Evolutionary conservation across 345 rosid species (phyloP).

Genomic region (Citrus sinensis): DNA sequence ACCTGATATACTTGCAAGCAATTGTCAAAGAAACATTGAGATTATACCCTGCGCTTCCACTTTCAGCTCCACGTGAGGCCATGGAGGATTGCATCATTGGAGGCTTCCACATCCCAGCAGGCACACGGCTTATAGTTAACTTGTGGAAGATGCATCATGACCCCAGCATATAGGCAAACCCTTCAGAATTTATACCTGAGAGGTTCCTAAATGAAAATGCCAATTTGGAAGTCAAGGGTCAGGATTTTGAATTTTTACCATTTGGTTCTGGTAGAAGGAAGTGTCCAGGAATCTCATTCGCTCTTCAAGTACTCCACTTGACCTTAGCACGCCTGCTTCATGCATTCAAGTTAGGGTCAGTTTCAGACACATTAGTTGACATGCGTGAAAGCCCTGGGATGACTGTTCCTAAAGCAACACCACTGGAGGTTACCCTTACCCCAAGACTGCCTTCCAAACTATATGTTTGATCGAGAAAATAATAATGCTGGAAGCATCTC

Average conservation of each 20-base stretch:
- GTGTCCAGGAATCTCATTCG: conserved; percentile 29
- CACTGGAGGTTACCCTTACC: conserved; percentile 21
- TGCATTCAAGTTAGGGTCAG: conserved; percentile 14
- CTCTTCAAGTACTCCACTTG: conserved; percentile 20
- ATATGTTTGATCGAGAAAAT: neutral
- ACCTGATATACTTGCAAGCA: conserved; percentile 36
- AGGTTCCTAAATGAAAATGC: conserved; percentile 23
- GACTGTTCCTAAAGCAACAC: conserved; percentile 18
- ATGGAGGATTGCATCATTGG: conserved; percentile 30
- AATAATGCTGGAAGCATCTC: too few relatives aligned
- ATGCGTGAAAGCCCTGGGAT: conserved; percentile 26
- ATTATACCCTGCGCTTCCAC: conserved; percentile 30
- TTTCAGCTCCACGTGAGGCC: conserved; percentile 23
- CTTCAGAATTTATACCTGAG: conserved; percentile 24
- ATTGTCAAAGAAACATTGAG: conserved; percentile 45
- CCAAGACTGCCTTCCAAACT: conserved; percentile 17
- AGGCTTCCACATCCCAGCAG: conserved; percentile 31
- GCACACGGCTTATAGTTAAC: conserved; percentile 24
- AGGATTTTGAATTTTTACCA: conserved; percentile 24
- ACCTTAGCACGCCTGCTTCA: conserved; percentile 28
- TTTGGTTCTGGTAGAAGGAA: conserved; percentile 32
- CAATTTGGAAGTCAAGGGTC: conserved; percentile 21
- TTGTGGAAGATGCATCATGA: conserved; percentile 29
- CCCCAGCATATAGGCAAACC: conserved; percentile 15
- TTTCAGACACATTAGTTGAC: conserved; percentile 7